These are phyloP conservation scores for Aspergillus avenaceus DNA, from an alignment of 495 filamentous ascomycete species.

Conservation along the genomic window DNA sequence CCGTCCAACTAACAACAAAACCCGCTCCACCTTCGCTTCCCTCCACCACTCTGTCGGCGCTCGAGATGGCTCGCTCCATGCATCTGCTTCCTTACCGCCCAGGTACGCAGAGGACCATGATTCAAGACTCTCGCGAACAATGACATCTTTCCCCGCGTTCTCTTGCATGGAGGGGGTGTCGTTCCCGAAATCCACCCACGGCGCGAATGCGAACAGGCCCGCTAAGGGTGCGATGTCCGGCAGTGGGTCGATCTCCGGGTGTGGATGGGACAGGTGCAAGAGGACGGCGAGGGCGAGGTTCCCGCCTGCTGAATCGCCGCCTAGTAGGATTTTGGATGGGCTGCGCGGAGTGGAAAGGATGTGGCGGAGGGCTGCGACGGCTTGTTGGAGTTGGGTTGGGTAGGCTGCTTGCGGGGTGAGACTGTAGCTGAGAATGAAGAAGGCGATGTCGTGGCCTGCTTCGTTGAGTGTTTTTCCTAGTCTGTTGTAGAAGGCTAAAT, in stretches of 20 bases:
- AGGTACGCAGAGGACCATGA: conserved; percentile 47
- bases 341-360: conserved; percentile 38
- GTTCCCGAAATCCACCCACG: conserved; percentile 50
- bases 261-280: conserved; percentile 57
- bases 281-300: conserved; percentile 54
- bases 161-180: conserved; percentile 32
- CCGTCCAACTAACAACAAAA: conserved; percentile 50
- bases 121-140: conserved; percentile 24
- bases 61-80: conserved; percentile 50
- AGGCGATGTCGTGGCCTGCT: conserved; percentile 41
- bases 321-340: conserved; percentile 47
- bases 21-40: conserved; percentile 36
- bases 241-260: conserved; percentile 40
- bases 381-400: conserved; percentile 56
- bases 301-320: conserved; percentile 62
- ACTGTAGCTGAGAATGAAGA: conserved; percentile 53
- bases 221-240: conserved; percentile 33
- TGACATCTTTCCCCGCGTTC: conserved; percentile 49
- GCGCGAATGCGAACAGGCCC: conserved; percentile 48
- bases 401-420: conserved; percentile 51
- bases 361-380: conserved; percentile 48
- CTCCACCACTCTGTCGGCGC: conserved; percentile 55
- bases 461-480: conserved; percentile 40
- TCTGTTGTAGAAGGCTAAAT: conserved; percentile 45
- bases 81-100: conserved; percentile 35